Percentiles rank a stretch among this genome's conserved stretches.
Conservation (phyloP, 805 yeast genomes). For the Myxozyma mucilagina region DNA sequence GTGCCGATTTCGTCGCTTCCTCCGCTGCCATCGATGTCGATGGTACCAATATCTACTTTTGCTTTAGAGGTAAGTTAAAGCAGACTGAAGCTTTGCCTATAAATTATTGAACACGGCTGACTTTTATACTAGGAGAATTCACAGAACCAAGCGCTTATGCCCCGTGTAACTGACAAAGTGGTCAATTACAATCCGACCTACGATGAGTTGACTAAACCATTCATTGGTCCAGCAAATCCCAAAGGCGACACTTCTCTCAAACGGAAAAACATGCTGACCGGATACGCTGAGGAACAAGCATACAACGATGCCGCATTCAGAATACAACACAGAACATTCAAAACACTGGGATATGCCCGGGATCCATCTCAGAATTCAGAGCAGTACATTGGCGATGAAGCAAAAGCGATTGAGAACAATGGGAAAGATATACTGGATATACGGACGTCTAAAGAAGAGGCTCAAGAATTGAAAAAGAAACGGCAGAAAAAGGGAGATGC, state of each 20-base stretch:
- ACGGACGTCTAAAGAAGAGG: constrained; percentile 38
- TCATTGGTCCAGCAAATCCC: constrained; percentile 27
- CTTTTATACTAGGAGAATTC: constrained; percentile 4
- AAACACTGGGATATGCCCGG: constrained; percentile 40
- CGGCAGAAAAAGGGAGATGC: constrained; percentile 47
- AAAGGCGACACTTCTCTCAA: constrained; percentile 32
- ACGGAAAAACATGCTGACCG: constrained; percentile 38
- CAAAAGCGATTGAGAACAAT: constrained; percentile 32
- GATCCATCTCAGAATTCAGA: constrained; percentile 35
- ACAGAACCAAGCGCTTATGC: constrained; percentile 23
- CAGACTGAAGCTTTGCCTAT: no score
- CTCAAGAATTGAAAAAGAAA: constrained; percentile 41
- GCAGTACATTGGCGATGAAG: constrained; percentile 31
- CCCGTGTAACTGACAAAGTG: constrained; percentile 25
- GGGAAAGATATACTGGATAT: constrained; percentile 37
- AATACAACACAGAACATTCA: constrained; percentile 44
- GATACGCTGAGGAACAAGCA: constrained; percentile 40
- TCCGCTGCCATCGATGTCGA: constrained; percentile 17
- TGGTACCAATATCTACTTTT: constrained; percentile 25
- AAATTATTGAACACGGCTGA: no score
- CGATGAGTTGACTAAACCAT: constrained; percentile 28
- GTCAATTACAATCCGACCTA: constrained; percentile 29
- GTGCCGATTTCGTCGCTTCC: constrained; percentile 20
- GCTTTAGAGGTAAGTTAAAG: constrained; percentile 12
- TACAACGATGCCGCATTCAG: constrained; percentile 48